These are phyloP conservation scores for Penicillium polonicum DNA, from an alignment of 2,329 filamentous ascomycete species.

Conservation along the genomic window DNA sequence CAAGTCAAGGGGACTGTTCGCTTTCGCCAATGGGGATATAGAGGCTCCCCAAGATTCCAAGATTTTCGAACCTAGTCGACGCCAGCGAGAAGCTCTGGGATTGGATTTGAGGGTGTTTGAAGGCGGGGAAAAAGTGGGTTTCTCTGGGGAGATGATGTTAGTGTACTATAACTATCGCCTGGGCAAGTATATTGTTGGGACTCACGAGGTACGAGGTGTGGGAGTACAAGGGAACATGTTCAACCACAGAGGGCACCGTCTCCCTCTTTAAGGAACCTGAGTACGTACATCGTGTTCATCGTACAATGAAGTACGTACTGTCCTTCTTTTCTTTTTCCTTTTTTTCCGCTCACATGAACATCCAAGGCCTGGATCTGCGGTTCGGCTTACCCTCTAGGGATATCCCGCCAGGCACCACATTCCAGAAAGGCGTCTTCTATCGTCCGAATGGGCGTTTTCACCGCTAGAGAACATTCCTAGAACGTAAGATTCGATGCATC, in stretches of 20 bases:
- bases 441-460: slow-evolving; percentile 16
- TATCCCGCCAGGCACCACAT: slow-evolving; percentile 27
- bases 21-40: background rate
- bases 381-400: slow-evolving; percentile 36
- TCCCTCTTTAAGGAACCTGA: slow-evolving; percentile 11
- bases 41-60: slow-evolving; percentile 1
- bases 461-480: slow-evolving; percentile 9
- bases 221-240: background rate
- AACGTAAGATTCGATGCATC: background rate
- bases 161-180: background rate
- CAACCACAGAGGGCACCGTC: background rate
- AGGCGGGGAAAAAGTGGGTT: slow-evolving; percentile 34
- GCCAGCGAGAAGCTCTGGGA: slow-evolving; percentile 3
- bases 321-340: background rate
- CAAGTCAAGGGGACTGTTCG: background rate
- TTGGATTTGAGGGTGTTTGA: slow-evolving; percentile 16
- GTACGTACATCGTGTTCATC: background rate
- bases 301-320: background rate
- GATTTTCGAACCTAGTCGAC: slow-evolving; percentile 2
- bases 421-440: slow-evolving; percentile 9
- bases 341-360: slow-evolving; percentile 37
- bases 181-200: background rate
- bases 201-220: background rate
- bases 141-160: slow-evolving; percentile 9
- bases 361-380: slow-evolving; percentile 23